Evolutionary conservation across 1,284 basidiomycete species (phyloP).

Genomic region (Leccinum laetum): DNA sequence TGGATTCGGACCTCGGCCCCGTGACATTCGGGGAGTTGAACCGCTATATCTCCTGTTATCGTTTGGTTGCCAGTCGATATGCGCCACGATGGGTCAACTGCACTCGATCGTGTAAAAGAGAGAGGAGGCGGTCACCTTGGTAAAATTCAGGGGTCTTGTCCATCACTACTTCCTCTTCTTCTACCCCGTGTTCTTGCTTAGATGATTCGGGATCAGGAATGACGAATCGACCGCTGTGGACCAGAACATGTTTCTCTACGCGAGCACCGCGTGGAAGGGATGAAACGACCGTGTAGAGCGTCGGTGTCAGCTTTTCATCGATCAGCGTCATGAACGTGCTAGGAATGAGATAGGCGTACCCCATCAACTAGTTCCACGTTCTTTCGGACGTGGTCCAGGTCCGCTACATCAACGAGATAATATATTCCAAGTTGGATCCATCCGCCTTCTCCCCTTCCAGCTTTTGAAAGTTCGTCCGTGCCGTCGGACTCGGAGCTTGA

Average conservation of each 20-base stretch:
- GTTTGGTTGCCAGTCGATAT: background rate
- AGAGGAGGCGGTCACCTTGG: slow-evolving; percentile 35
- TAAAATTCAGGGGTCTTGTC: slow-evolving; percentile 37
- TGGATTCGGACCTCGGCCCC: slow-evolving; percentile 30
- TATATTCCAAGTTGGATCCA: slow-evolving; percentile 62
- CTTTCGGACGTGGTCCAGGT: slow-evolving; percentile 43
- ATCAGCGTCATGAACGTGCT: background rate
- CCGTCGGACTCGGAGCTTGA: background rate
- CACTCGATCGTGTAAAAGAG: background rate
- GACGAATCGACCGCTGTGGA: slow-evolving; percentile 63
- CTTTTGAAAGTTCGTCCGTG: background rate
- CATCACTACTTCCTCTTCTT: slow-evolving; percentile 35
- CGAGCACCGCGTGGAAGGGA: slow-evolving; percentile 77
- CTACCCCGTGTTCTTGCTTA: slow-evolving; percentile 36
- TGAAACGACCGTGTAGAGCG: slow-evolving; percentile 68
- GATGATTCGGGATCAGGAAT: slow-evolving; percentile 31
- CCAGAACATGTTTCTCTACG: slow-evolving; percentile 70
- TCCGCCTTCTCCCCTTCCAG: slow-evolving; percentile 41
- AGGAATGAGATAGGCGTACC: slow-evolving; percentile 14
- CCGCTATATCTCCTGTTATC: slow-evolving; percentile 17
- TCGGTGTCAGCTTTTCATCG: slow-evolving; percentile 38
- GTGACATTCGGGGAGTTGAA: slow-evolving; percentile 9
- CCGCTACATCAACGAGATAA: slow-evolving; percentile 52
- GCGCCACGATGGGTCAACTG: background rate
- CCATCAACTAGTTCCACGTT: slow-evolving; percentile 37